These are phyloP conservation scores for Ophiognomonia clavigignenti-juglandacearum DNA, from an alignment of 2,329 filamentous ascomycete genomes.

Conservation along the genomic window DNA sequence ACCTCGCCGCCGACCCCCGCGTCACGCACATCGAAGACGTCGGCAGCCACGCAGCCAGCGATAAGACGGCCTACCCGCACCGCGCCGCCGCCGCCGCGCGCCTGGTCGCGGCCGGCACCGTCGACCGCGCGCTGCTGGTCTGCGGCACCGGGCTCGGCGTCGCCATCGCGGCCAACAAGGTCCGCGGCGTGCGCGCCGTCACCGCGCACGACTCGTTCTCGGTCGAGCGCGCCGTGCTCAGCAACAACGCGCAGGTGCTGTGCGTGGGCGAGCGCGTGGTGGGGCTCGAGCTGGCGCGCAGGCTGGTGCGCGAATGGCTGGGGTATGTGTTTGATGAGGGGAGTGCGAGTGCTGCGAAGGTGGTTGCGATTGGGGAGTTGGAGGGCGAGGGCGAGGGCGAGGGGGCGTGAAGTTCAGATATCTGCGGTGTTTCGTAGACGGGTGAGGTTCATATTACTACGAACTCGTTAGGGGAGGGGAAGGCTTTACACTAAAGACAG, in stretches of 20 bases:
- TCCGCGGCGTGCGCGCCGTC: constrained; percentile 78
- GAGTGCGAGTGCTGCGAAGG: constrained; percentile 56
- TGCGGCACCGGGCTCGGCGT: constrained; percentile 86
- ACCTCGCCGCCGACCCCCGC: constrained; percentile 62
- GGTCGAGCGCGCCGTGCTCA: constrained; percentile 74
- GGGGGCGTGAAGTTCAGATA: no score
- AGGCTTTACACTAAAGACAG: no score
- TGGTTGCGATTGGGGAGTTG: constrained; percentile 30
- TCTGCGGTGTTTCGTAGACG: no score
- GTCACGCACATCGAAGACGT: constrained; percentile 70
- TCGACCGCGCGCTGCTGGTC: constrained; percentile 75
- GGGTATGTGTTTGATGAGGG: constrained; percentile 69
- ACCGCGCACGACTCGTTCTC: constrained; percentile 84
- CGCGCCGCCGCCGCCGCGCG: constrained; percentile 68
- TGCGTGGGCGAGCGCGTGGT: constrained; percentile 84
- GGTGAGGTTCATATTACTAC: no score
- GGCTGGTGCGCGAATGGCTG: constrained; percentile 76
- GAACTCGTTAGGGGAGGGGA: no score
- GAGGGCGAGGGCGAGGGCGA: no score
- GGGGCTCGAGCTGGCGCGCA: constrained; percentile 72
- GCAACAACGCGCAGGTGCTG: constrained; percentile 82
- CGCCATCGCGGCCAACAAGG: constrained; percentile 85
- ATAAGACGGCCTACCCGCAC: constrained; percentile 81
- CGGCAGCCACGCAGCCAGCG: constrained; percentile 58
- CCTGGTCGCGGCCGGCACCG: constrained; percentile 57